phyloP scores from a whole-genome alignment of 768 basidiomycete species.

The Psilocybe sp. region DNA sequence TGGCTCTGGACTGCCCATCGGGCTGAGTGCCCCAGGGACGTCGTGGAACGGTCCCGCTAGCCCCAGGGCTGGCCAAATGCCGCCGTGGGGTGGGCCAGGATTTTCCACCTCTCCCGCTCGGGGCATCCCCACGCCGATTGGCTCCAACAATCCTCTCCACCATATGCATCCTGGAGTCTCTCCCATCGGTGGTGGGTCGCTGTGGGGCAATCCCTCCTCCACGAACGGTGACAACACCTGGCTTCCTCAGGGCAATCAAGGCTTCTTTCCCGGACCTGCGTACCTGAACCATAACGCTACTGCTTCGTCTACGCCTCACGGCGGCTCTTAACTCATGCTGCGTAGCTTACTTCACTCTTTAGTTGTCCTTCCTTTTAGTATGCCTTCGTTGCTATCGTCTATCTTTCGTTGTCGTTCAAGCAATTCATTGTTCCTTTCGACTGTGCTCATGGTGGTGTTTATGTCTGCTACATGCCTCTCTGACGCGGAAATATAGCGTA shows the following conservation, averaged over 20 bases:
- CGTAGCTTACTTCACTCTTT: background rate
- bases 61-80: slow-evolving; percentile 42
- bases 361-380: background rate
- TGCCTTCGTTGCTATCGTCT: slow-evolving; percentile 1
- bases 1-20: slow-evolving; percentile 20
- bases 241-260: slow-evolving; percentile 38
- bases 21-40: slow-evolving; percentile 5
- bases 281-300: slow-evolving; percentile 48
- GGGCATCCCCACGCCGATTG: slow-evolving; percentile 13
- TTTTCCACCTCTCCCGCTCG: slow-evolving; percentile 25
- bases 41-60: slow-evolving; percentile 26
- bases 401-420: slow-evolving; percentile 10
- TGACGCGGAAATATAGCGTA: too few relatives aligned
- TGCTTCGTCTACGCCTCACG: slow-evolving; percentile 46
- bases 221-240: slow-evolving; percentile 38
- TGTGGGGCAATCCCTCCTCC: slow-evolving; percentile 39
- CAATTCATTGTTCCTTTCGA: slow-evolving; percentile 1
- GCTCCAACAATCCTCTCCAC: slow-evolving; percentile 14
- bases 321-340: slow-evolving; percentile 21
- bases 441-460: background rate
- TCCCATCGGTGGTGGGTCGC: slow-evolving; percentile 23
- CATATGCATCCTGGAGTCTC: slow-evolving; percentile 15
- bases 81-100: slow-evolving; percentile 45
- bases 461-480: too few relatives aligned
- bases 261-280: slow-evolving; percentile 41